Evolutionary conservation across 1,139 yeast genomes (phyloP).

Genomic region (Hansenula lynferdii): DNA sequence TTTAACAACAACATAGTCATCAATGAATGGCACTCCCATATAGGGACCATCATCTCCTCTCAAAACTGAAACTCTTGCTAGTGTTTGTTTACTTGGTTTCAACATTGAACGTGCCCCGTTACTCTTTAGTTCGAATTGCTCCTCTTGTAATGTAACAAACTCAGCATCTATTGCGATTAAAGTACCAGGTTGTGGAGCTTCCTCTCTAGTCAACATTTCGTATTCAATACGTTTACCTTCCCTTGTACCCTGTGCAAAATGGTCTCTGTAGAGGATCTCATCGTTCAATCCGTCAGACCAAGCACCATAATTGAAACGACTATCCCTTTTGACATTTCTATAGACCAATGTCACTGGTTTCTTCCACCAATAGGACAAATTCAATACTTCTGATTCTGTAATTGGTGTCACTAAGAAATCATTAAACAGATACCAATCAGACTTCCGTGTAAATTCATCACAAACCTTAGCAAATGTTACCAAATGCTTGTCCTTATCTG

Average conservation of each 20-base stretch:
- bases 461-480: conserved; percentile 54
- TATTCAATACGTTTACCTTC: conserved; percentile 58
- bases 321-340: conserved; percentile 34
- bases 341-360: conserved; percentile 74
- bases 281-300: conserved; percentile 46
- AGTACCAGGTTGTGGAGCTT: conserved; percentile 71
- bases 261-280: conserved; percentile 67
- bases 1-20: conserved; percentile 81
- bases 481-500: conserved; percentile 50
- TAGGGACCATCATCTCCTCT: conserved; percentile 66
- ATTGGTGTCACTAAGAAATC: conserved; percentile 87
- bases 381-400: conserved; percentile 60
- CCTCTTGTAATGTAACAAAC: conserved; percentile 80
- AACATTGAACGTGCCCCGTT: conserved; percentile 66
- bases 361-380: conserved; percentile 75
- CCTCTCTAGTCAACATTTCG: conserved; percentile 55
- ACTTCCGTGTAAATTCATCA: conserved; percentile 23
- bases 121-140: conserved; percentile 69
- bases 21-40: conserved; percentile 80
- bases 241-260: conserved; percentile 67
- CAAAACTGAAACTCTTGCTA: conserved; percentile 87
- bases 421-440: conserved; percentile 80
- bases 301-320: conserved; percentile 32
- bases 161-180: conserved; percentile 96
- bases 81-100: conserved; percentile 69